Evolutionary conservation across 306 rosid species (phyloP), one percentile per base, ranked within the genome.

Genomic region (Malus asiatica): DNA sequence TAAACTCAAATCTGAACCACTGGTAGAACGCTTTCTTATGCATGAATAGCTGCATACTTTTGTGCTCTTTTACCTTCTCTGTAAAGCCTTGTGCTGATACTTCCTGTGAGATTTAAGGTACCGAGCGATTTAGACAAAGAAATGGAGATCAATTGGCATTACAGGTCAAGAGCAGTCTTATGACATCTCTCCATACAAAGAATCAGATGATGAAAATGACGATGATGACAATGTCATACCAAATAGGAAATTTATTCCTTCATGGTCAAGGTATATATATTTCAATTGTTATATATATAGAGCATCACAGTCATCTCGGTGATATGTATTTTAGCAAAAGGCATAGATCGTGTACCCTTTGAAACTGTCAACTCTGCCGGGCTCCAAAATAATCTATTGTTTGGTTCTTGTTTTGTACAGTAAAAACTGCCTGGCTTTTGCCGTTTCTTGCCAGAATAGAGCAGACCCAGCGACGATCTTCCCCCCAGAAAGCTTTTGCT

Each of bases 191-290:
- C 99, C 99, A 11, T 96, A 89, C 78, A 96, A 87, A 83, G 88
- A 71, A 61, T 92, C 98, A 61, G 99, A 96, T 79, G 98, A 96
- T 71, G 99, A 91, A 87, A 88, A 87, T 40, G 97, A 90, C 79
- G 59, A 85, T 13, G 86, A 79, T 1, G 90, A 90, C 0, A 82
- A 83, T 60, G 86, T 66, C 73, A 10, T 42, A 30, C 87, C 82
- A 72, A 87, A 83, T 64, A 78, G 40, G n/a, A 96, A 96, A 81
- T 86, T 85, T 72, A 80, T 92, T 57, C 98, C 98, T 76, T 81
- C 91, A 53, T 92, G 98, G 98, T 91, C 99, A 76, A 92, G 96
- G 98, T 96, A 85, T 96, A 85, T 66, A 86, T 74, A 45, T 75
- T 11, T 44, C 30, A 64, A 57, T 59, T 69, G 30, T n/a, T 64